These are phyloP conservation scores for Pleurotus citrinopileatus DNA, from an alignment of 768 basidiomycete species.

Conservation along the genomic window DNA sequence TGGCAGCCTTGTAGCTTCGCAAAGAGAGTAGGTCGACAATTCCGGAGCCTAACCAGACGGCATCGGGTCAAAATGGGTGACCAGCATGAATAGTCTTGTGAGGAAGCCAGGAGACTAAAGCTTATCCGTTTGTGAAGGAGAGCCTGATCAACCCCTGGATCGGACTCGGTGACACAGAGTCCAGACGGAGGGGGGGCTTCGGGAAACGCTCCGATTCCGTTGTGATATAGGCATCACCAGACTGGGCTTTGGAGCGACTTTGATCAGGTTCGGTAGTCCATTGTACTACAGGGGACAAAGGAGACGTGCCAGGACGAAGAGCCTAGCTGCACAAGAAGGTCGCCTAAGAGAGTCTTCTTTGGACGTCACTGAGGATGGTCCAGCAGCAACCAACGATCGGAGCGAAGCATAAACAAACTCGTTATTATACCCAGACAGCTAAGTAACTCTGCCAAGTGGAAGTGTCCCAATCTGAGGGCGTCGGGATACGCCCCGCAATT, in stretches of 20 bases:
- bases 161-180: neutral
- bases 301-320: too few relatives aligned
- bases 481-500: neutral
- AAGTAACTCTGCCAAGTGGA: too few relatives aligned
- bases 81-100: neutral
- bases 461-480: neutral
- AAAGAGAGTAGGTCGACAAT: neutral
- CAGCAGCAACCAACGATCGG: too few relatives aligned
- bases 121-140: neutral
- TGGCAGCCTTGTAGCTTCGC: neutral
- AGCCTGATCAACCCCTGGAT: neutral
- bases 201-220: neutral
- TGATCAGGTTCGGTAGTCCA: neutral
- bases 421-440: too few relatives aligned
- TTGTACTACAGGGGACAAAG: too few relatives aligned
- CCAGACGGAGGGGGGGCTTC: neutral
- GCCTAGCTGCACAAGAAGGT: too few relatives aligned
- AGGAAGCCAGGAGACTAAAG: neutral
- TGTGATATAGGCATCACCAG: neutral
- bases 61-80: neutral
- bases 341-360: too few relatives aligned
- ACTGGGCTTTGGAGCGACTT: neutral
- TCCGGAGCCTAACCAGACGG: neutral
- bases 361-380: too few relatives aligned
- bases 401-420: too few relatives aligned